Evolutionary conservation across 495 filamentous ascomycete species (phyloP).

Genomic region (Hypoxylon cercidicola): DNA sequence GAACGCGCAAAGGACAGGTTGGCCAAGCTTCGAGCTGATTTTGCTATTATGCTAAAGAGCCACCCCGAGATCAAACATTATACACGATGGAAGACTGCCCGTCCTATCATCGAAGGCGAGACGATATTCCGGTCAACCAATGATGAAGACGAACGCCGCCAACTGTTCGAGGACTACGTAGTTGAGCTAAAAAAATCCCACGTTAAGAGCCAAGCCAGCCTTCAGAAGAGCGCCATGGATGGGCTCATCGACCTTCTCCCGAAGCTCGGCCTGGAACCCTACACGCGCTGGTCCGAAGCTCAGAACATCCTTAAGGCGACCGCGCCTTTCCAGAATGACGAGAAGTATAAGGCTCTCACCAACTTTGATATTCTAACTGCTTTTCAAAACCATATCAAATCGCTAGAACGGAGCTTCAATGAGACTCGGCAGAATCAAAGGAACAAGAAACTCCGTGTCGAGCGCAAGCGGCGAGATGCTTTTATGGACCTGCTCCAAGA

Average conservation of each 20-base stretch:
- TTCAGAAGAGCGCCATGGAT: conserved; percentile 84
- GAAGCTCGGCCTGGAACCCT: conserved; percentile 87
- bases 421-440: conserved; percentile 89
- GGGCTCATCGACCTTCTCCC: conserved; percentile 83
- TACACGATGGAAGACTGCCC: conserved; percentile 96
- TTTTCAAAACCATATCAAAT: conserved; percentile 95
- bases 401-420: conserved; percentile 88
- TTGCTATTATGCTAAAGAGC: conserved; percentile 93
- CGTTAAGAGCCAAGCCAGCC: conserved; percentile 74
- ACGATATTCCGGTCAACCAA: conserved; percentile 92
- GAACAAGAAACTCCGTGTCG: conserved; percentile 77
- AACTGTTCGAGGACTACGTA: conserved; percentile 95
- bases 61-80: conserved; percentile 98
- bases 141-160: conserved; percentile 87
- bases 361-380: conserved; percentile 91
- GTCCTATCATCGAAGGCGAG: conserved; percentile 94
- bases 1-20: conserved; percentile 94
- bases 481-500: conserved; percentile 80
- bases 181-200: conserved; percentile 81
- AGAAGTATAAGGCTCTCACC: conserved; percentile 87
- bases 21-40: conserved; percentile 92
- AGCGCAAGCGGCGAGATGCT: conserved; percentile 84
- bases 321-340: conserved; percentile 81
- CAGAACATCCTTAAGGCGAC: conserved; percentile 82
- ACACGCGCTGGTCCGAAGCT: conserved; percentile 94